Evolutionary conservation across 768 basidiomycete species (phyloP).

Genomic region (Roridomyces roridus): DNA sequence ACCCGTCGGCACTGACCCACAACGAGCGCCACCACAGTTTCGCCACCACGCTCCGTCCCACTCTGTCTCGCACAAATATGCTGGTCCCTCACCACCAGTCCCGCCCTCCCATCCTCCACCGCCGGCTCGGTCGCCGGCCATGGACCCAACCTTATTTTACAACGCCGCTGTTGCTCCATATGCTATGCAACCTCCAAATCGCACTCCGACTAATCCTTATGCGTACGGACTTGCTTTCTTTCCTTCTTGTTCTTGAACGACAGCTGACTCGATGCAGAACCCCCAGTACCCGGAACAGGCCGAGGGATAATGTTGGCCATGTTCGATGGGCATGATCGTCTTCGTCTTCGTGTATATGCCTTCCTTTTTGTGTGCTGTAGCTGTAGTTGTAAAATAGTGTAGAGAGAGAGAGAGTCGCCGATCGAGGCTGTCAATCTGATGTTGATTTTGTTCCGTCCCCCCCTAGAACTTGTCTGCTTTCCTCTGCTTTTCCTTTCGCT

Average conservation of each 20-base stretch:
- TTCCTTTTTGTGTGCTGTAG: not conserved
- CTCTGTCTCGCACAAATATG: not conserved
- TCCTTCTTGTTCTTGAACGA: not conserved
- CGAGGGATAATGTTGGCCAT: not conserved
- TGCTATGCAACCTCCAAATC: conserved; percentile 15
- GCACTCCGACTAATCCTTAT: not conserved
- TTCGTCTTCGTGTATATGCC: not conserved
- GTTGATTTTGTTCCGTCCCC: too few species aligned
- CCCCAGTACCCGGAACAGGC: conserved; percentile 4
- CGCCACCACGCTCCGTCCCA: conserved; percentile 1
- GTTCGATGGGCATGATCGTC: conserved; percentile 16
- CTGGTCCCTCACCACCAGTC: not conserved
- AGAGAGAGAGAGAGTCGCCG: not conserved
- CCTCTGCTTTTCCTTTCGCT: not conserved
- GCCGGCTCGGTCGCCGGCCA: not conserved
- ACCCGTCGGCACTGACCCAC: not conserved
- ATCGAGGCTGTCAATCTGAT: not conserved
- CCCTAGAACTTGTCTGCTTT: not conserved
- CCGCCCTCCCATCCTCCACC: not conserved
- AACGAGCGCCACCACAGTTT: conserved; percentile 15
- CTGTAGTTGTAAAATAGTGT: too few species aligned
- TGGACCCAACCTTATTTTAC: conserved; percentile 22
- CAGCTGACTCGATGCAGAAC: not conserved
- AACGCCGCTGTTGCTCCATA: conserved; percentile 47
- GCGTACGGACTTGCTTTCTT: too few species aligned